Evolutionary conservation across 2,329 filamentous ascomycete species (phyloP).

Genomic region (Ophiostoma perfectum): DNA sequence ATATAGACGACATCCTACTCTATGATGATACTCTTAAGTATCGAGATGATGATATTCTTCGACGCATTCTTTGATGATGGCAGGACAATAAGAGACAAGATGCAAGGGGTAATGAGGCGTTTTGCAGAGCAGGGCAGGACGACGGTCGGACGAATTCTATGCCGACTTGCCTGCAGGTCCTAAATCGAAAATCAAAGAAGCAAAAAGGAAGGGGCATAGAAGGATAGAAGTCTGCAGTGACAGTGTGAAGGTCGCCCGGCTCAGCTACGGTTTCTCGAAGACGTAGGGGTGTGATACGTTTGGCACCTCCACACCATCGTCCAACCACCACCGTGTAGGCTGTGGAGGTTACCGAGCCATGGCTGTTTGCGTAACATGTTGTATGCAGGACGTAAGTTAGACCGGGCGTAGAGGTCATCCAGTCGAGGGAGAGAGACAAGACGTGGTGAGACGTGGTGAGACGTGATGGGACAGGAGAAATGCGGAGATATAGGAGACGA

Average conservation of each 20-base stretch:
- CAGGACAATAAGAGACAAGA: neutral
- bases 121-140: neutral
- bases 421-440: neutral
- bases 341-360: too few species aligned
- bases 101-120: constrained; percentile 3
- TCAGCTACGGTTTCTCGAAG: too few species aligned
- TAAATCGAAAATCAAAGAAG: neutral
- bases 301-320: too few species aligned
- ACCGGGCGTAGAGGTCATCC: too few species aligned
- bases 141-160: neutral
- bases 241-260: too few species aligned
- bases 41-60: too few species aligned
- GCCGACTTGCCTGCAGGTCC: neutral
- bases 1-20: too few species aligned
- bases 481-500: neutral
- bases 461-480: neutral
- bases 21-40: too few species aligned
- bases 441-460: neutral
- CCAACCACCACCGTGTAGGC: too few species aligned
- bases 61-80: too few species aligned
- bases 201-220: neutral
- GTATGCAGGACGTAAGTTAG: neutral
- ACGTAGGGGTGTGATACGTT: too few species aligned
- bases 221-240: neutral
- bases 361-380: too few species aligned